These are phyloP conservation scores for Penicillium sp. DNA, from an alignment of 2,329 filamentous ascomycete genomes.

Conservation along the genomic window DNA sequence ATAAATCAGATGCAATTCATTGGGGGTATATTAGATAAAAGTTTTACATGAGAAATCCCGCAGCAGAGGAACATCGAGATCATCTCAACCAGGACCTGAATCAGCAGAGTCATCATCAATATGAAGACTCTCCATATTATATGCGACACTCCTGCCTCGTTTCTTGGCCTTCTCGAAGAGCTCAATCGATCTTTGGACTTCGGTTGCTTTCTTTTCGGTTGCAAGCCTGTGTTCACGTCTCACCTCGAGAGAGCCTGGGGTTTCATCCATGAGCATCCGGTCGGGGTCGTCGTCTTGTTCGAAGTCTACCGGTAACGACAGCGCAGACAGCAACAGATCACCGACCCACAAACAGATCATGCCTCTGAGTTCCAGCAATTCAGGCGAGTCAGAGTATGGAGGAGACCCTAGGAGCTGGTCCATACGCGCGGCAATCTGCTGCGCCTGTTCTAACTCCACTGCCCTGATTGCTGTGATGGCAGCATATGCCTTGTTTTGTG, in stretches of 20 bases:
- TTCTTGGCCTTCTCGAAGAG: conserved; percentile 37
- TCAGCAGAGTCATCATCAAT: conserved; percentile 25
- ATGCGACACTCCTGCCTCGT: conserved; percentile 32
- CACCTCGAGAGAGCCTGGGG: conserved; percentile 30
- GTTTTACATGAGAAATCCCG: not conserved
- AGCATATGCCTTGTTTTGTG: conserved; percentile 39
- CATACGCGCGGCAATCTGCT: conserved; percentile 66
- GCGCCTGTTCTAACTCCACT: conserved; percentile 59
- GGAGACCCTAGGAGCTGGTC: conserved; percentile 68
- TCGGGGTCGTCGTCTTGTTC: conserved; percentile 18
- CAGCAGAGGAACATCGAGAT: not conserved
- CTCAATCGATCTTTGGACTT: conserved; percentile 34
- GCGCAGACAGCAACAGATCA: conserved; percentile 56
- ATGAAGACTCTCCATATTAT: conserved; percentile 32
- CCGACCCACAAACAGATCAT: conserved; percentile 74
- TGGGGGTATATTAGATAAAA: conserved; percentile 2
- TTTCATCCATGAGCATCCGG: conserved; percentile 21
- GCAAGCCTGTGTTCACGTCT: conserved; percentile 36
- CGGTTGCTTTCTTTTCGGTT: conserved; percentile 34
- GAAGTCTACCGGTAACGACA: conserved; percentile 24
- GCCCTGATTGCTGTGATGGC: conserved; percentile 42
- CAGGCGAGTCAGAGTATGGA: conserved; percentile 67
- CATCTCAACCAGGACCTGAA: not conserved
- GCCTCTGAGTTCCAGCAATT: conserved; percentile 68
- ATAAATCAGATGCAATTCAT: not conserved